These are phyloP conservation scores for Eurotiales sp. DNA, from an alignment of 2,329 filamentous ascomycete species.

Conservation along the genomic window DNA sequence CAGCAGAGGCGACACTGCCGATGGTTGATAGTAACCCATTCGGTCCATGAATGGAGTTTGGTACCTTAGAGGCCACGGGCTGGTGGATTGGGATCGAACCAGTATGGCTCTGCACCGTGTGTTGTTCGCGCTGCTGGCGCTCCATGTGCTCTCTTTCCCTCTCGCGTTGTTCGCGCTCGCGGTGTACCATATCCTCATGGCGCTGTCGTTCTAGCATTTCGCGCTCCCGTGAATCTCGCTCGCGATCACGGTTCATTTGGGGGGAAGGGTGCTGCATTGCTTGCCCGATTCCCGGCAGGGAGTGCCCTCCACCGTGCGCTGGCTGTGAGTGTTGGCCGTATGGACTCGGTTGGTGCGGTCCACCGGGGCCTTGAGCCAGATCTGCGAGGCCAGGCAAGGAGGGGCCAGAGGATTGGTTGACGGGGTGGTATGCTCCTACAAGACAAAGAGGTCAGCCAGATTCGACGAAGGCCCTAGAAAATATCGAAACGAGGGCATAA, in stretches of 20 bases:
- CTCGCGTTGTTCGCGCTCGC: constrained; percentile 52
- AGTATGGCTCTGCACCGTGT: constrained; percentile 80
- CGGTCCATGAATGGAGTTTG: constrained; percentile 83
- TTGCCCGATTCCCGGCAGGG: constrained; percentile 39
- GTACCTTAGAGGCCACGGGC: constrained; percentile 77
- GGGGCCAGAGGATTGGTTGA: constrained; percentile 40
- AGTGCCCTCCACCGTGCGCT: constrained; percentile 34
- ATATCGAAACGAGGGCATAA: too few species aligned
- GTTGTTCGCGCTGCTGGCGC: constrained; percentile 47
- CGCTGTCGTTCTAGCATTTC: constrained; percentile 47
- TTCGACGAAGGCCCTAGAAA: too few species aligned
- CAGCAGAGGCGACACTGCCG: constrained; percentile 56
- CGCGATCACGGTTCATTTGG: constrained; percentile 41
- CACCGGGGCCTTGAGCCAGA: constrained; percentile 42
- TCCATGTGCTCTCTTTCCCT: constrained; percentile 57
- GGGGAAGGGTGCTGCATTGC: constrained; percentile 42
- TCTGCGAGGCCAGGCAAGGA: constrained; percentile 45
- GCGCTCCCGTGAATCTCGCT: constrained; percentile 54
- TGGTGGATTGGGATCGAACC: constrained; percentile 91
- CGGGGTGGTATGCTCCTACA: constrained; percentile 39
- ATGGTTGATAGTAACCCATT: constrained; percentile 80
- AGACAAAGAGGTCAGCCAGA: constrained; percentile 13
- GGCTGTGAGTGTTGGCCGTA: constrained; percentile 41
- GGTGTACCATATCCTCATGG: constrained; percentile 56
- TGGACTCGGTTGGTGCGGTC: constrained; percentile 37